phyloP scores from a whole-genome alignment of 352 stramenopile genomes.

The Elongisporangium senticosum region DNA sequence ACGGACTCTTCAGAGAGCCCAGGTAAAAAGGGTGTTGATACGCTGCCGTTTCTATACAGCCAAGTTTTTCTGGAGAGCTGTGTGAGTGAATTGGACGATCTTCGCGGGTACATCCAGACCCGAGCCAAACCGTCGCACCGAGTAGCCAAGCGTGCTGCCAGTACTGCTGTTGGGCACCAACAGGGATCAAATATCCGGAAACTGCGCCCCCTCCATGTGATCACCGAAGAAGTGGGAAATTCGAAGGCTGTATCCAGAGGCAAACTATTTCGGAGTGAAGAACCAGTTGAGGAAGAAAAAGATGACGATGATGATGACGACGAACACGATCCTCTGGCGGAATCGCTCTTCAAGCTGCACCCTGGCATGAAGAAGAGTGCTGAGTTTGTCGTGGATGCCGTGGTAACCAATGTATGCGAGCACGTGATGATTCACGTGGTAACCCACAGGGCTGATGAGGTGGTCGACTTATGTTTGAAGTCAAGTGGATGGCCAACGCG shows the following conservation, averaged over 20 bases:
- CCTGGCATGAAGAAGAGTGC: constrained; percentile 45
- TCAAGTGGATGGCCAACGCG: constrained; percentile 15
- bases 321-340: constrained; percentile 29
- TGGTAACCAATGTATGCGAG: constrained; percentile 58
- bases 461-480: constrained; percentile 31
- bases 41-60: constrained; percentile 57
- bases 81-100: constrained; percentile 47
- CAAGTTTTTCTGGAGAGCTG: constrained; percentile 65
- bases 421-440: constrained; percentile 42
- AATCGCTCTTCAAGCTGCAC: constrained; percentile 59
- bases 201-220: constrained; percentile 51
- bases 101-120: constrained; percentile 54
- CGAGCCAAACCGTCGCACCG: constrained; percentile 31
- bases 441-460: constrained; percentile 25
- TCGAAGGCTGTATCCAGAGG: background rate
- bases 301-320: constrained; percentile 6
- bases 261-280: background rate
- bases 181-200: constrained; percentile 34
- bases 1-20: background rate
- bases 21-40: constrained; percentile 22
- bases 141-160: constrained; percentile 10
- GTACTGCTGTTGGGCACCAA: constrained; percentile 12
- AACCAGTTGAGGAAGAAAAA: constrained; percentile 4
- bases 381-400: constrained; percentile 59
- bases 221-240: constrained; percentile 21